phyloP scores from a whole-genome alignment of 2,329 filamentous ascomycete species.

The Parastagonospora nodorum region DNA sequence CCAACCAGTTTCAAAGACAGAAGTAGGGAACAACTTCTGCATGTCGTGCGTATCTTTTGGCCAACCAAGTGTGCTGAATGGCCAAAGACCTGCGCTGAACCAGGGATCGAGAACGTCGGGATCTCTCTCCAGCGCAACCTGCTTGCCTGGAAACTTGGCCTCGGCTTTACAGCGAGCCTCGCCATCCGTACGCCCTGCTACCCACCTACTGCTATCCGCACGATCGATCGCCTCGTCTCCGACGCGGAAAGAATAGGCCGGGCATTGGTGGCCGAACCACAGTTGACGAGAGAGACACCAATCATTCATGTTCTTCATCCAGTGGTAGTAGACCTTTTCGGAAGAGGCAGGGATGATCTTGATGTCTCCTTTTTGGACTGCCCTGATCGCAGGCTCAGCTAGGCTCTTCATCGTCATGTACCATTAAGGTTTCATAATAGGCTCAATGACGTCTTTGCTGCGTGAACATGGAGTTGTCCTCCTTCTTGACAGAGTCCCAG shows the following conservation, averaged over 20 bases:
- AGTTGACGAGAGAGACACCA: slow-evolving; percentile 85
- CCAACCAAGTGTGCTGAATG: slow-evolving; percentile 92
- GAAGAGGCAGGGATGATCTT: slow-evolving; percentile 83
- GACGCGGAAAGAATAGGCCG: slow-evolving; percentile 83
- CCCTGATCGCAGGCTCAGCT: slow-evolving; percentile 78
- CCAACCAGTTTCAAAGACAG: slow-evolving; percentile 89
- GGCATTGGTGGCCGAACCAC: slow-evolving; percentile 96
- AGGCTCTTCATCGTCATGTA: slow-evolving; percentile 94
- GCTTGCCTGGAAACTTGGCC: slow-evolving; percentile 78
- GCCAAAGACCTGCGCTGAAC: slow-evolving; percentile 95
- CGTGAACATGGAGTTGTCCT: slow-evolving; percentile 90
- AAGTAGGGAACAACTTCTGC: slow-evolving; percentile 82
- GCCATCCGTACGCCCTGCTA: slow-evolving; percentile 77
- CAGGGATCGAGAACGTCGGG: slow-evolving; percentile 94
- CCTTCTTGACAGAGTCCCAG: slow-evolving; percentile 94
- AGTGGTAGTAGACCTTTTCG: slow-evolving; percentile 83
- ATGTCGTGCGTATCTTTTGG: slow-evolving; percentile 80
- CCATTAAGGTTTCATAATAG: slow-evolving; percentile 95
- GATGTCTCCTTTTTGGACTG: slow-evolving; percentile 79
- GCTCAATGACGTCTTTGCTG: slow-evolving; percentile 89
- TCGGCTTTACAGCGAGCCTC: slow-evolving; percentile 82
- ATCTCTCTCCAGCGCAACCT: slow-evolving; percentile 79
- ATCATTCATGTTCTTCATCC: slow-evolving; percentile 85
- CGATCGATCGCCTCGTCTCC: slow-evolving; percentile 68
- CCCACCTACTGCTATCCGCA: slow-evolving; percentile 74